These are phyloP conservation scores for Paecilomyces sp. DNA, from an alignment of 2,329 filamentous ascomycete genomes.

Conservation along the genomic window DNA sequence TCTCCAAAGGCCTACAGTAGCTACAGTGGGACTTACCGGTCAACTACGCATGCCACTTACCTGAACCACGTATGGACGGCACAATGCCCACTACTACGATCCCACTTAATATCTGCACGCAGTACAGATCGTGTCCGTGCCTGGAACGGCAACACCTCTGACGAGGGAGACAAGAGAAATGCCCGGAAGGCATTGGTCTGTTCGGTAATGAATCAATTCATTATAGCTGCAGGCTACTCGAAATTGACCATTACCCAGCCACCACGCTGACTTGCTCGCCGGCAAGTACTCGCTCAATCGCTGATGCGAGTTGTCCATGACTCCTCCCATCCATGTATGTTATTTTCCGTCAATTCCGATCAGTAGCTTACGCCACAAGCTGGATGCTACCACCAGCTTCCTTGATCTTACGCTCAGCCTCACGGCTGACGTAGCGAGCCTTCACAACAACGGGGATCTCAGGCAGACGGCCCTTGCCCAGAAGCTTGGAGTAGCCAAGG, in stretches of 20 bases:
- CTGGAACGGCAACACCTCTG: background rate
- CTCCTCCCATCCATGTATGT: background rate
- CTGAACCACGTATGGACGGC: background rate
- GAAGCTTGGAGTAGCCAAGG: slow-evolving; percentile 96
- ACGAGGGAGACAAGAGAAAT: background rate
- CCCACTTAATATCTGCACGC: background rate
- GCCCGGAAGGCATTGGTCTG: background rate
- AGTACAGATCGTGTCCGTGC: background rate
- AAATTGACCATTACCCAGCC: background rate
- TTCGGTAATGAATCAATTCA: background rate
- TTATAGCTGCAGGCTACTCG: background rate
- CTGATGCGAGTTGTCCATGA: background rate
- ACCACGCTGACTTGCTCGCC: background rate
- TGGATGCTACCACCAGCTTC: slow-evolving; percentile 94
- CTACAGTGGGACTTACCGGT: background rate
- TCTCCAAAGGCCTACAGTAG: background rate
- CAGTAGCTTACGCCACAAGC: slow-evolving; percentile 72
- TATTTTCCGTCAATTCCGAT: background rate
- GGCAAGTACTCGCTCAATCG: background rate
- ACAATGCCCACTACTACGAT: background rate
- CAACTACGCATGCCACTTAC: background rate
- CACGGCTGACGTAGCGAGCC: slow-evolving; percentile 88
- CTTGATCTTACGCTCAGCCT: slow-evolving; percentile 98
- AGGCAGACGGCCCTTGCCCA: slow-evolving; percentile 95
- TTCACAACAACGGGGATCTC: slow-evolving; percentile 89